Evolutionary conservation across 176 grass and related monocot genomes (phyloP), one percentile per base, ranked within the genome.

Genomic region (Musa acuminata): DNA sequence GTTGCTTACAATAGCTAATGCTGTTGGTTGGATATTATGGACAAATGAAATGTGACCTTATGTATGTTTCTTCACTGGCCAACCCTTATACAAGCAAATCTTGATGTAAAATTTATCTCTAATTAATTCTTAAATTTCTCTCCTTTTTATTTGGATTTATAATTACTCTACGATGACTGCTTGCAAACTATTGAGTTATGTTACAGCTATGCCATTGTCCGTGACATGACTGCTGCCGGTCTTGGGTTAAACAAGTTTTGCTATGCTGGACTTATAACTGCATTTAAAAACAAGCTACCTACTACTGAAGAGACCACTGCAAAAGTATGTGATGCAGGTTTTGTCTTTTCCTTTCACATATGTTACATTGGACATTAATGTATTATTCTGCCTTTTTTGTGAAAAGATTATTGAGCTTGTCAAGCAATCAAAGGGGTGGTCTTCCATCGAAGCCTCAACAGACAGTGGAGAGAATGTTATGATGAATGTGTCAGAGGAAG

Each of bases 401-500:
- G 25, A 64, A 43, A 80, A 98, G 95, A 98, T 98, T 91, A 71
- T 94, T n/a, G 88, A 98, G 69, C 87, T 93, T 69, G 95, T 93
- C 22, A 76, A 91, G 84, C 95, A 98, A 85, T 93, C 90, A 51
- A 91, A 98, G 81, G 95, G 95, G 62, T 98, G 95, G 95, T 82
- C 85, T 73, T 91, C 83, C 60, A 51, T 90, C 79, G 95, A 98
- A 83, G 20, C 83, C 68, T 76, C 76, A 69, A 93, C 83, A 17
- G 88, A 98, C 55, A 88, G 52, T 43, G 90, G 90, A 68, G 88
- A 98, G 84, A 98, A 91, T 88, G 82, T 94, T 78, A 98, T 98
- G 95, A 98, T 98, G 95, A 98, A 98, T 71, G 86, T 98, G 19
- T 89, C 84, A 53, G 95, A 98, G 60, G 95, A 98, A 82, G 95